Base-by-base conservation (phyloP, 1,139 yeast species). In the Cylindricascospora bacillispora region DNA sequence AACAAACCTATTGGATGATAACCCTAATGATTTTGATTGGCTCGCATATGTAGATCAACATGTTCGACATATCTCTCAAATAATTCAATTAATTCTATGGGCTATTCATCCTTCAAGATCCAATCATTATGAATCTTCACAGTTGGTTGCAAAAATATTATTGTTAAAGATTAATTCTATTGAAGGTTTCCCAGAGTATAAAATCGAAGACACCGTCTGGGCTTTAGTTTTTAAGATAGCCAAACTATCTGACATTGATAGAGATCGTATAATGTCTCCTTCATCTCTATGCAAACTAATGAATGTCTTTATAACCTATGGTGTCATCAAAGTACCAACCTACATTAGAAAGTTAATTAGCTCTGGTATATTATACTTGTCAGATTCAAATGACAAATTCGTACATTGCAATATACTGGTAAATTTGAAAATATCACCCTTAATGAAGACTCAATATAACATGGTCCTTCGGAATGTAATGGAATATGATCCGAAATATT, bases 261-360 rank as follows among this genome's bases (percentile, higher is more conserved):
- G 40, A 22, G 21, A 25, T 2, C 15, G 28, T 13, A 29, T 35
- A 9, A 40, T 46, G 4, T 35, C 34, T 26, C 32, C 47, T 13
- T 37, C 39, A 5, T 34, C 43, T 4, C 22, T 51, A 7, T 45
- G 44, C 21, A 40, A 37, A 7, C 30, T 52, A 3, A 27, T 51
- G 18, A 51, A 52, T 30, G 40, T 49, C 5, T 37, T 50, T 16
- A 49, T 50, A 9, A 44, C 45, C 1, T 52, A 50, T 34, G 55
- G 56, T 4, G 45, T 51, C 17, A 46, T 59, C 28, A 57, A 54
- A 34, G 67, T 78, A 2, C 73, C 86, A 0, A 67, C 81, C 1
- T 85, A 83, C 44, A 60, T 83, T 35, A 60, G 95, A 44, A 71
- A 77, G 39, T 57, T 83, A 22, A 83, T 85, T 30, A 83, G 95